Conservation (phyloP, 371 early-diverging fungal genomes). For the Zopfochytrium polystomum region DNA sequence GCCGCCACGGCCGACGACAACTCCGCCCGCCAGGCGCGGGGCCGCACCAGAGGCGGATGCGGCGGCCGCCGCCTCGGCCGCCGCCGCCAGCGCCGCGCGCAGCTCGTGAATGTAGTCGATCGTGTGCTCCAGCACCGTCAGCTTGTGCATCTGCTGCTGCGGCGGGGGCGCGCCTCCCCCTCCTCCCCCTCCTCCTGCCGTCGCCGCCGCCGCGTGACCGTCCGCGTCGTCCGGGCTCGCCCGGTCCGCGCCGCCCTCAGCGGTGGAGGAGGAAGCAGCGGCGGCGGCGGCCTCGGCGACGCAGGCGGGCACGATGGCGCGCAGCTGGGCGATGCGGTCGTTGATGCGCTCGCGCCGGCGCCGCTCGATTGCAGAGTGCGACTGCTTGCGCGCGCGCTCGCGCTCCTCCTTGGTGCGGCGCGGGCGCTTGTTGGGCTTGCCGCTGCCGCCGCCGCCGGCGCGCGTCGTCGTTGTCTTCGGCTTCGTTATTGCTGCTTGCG, state of each 20-base stretch:
- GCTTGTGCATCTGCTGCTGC: constrained; percentile 55
- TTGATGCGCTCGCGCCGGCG: constrained; percentile 74
- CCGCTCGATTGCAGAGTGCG: constrained; percentile 75
- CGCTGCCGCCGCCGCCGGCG: too few species aligned
- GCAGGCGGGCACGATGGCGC: constrained; percentile 52
- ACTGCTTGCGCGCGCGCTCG: constrained; percentile 51
- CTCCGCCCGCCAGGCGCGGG: too few species aligned
- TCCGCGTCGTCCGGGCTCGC: too few species aligned
- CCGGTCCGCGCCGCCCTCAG: background rate
- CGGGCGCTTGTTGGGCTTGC: too few species aligned
- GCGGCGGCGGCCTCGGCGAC: constrained; percentile 31
- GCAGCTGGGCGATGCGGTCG: constrained; percentile 57
- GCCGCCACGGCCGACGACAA: too few species aligned
- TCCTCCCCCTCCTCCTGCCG: constrained; percentile 50
- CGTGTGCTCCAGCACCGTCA: constrained; percentile 67
- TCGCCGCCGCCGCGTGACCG: too few species aligned
- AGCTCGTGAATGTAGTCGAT: constrained; percentile 65
- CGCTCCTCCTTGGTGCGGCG: constrained; percentile 7
- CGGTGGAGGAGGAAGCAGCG: background rate
- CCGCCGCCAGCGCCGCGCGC: constrained; percentile 4
- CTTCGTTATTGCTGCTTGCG: too few species aligned
- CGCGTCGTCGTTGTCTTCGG: too few species aligned
- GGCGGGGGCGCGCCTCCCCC: background rate
- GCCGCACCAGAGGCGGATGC: too few species aligned
- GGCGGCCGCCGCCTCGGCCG: background rate